A percentile compares a stretch with the other conserved stretches of the same genome.
Conservation (phyloP, 2,329 filamentous ascomycete genomes). For the Raffaelea deltoideospora region DNA sequence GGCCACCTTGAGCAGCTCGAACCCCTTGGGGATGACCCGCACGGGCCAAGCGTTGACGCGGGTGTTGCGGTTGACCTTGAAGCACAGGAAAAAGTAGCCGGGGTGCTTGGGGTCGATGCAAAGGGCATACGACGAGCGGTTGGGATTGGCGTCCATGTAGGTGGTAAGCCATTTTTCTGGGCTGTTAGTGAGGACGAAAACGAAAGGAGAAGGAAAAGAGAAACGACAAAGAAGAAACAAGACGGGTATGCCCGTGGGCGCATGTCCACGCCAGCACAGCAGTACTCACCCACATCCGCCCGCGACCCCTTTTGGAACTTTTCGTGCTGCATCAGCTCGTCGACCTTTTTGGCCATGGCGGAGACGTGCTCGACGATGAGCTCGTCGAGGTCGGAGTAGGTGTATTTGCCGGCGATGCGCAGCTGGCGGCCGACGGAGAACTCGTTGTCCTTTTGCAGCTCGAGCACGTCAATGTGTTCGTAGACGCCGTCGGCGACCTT, state of each 20-base stretch:
- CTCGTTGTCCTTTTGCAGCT: slow-evolving; percentile 93
- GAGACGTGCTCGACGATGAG: slow-evolving; percentile 95
- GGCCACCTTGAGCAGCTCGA: slow-evolving; percentile 72
- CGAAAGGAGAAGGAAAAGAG: background rate
- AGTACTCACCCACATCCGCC: slow-evolving; percentile 66
- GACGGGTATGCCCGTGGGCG: too few relatives aligned
- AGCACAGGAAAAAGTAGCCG: slow-evolving; percentile 90
- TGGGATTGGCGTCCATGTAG: slow-evolving; percentile 92
- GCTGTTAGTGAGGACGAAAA: slow-evolving; percentile 1
- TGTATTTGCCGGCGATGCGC: slow-evolving; percentile 75
- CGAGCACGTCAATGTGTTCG: slow-evolving; percentile 93
- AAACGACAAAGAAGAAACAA: background rate
- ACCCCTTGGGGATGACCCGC: slow-evolving; percentile 83
- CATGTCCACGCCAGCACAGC: too few relatives aligned
- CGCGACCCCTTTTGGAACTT: slow-evolving; percentile 78
- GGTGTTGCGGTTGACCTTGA: slow-evolving; percentile 73
- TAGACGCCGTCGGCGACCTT: slow-evolving; percentile 95
- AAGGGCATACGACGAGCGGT: slow-evolving; percentile 85
- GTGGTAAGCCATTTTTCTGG: slow-evolving; percentile 89
- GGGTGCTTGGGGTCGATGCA: slow-evolving; percentile 86
- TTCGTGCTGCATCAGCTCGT: slow-evolving; percentile 88
- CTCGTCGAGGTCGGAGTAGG: slow-evolving; percentile 91
- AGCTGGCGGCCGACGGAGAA: slow-evolving; percentile 82
- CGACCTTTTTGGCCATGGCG: slow-evolving; percentile 94
- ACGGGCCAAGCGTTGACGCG: slow-evolving; percentile 67